These are phyloP conservation scores for Globisporangium rhizosaccharum DNA, from an alignment of 352 stramenopile species.

Conservation along the genomic window DNA sequence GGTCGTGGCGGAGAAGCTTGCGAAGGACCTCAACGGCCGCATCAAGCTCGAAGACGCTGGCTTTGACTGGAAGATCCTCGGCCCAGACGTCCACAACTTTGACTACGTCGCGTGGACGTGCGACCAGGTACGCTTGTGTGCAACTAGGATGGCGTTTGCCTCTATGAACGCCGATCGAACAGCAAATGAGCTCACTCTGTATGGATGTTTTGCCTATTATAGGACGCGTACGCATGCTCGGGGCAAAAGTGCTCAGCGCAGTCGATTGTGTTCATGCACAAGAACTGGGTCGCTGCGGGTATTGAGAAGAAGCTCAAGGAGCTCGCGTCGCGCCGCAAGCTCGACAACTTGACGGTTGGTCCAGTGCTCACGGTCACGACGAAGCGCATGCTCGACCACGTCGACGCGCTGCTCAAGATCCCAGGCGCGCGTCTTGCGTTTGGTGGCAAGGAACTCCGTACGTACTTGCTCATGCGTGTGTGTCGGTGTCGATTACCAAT, in stretches of 20 bases:
- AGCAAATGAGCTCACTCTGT: background rate
- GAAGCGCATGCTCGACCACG: constrained; percentile 93
- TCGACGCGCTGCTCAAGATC: constrained; percentile 88
- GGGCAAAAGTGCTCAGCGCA: constrained; percentile 99
- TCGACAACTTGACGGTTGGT: constrained; percentile 95
- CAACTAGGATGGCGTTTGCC: background rate
- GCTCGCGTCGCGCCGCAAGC: constrained; percentile 84
- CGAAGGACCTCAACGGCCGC: constrained; percentile 84
- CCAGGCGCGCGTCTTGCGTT: constrained; percentile 93
- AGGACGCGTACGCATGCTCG: constrained; percentile 96
- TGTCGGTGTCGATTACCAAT: background rate
- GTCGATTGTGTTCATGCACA: constrained; percentile 98
- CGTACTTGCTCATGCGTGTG: constrained; percentile 4
- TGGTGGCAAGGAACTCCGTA: constrained; percentile 89
- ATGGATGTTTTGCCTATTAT: background rate
- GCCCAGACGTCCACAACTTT: constrained; percentile 93
- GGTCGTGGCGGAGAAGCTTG: constrained; percentile 91
- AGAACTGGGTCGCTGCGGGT: constrained; percentile 92
- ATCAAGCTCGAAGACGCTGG: constrained; percentile 97
- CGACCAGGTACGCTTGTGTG: constrained; percentile 75
- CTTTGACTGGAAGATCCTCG: constrained; percentile 99
- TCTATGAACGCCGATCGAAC: background rate
- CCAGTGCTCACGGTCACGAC: constrained; percentile 97
- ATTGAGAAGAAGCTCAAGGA: constrained; percentile 92
- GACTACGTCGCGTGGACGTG: constrained; percentile 98